A percentile compares a stretch with the other conserved stretches of the same genome.
These are phyloP conservation scores for Thelonectria discophora DNA, from an alignment of 2,329 filamentous ascomycete species.

Conservation along the genomic window DNA sequence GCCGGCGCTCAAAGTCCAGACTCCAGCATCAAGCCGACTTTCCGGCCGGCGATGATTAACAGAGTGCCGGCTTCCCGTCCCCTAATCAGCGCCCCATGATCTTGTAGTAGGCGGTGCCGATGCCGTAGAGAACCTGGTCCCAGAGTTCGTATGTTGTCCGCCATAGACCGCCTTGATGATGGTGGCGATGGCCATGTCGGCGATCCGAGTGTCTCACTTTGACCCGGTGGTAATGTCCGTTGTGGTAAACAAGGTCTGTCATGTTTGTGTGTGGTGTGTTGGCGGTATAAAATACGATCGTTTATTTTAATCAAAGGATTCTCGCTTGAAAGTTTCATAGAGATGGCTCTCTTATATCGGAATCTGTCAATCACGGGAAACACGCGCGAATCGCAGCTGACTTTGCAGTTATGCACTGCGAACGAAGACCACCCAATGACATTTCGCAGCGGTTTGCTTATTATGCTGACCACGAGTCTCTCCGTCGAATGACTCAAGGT, in stretches of 20 bases:
- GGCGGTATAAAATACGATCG: slow-evolving; percentile 6
- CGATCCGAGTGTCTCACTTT: slow-evolving; percentile 25
- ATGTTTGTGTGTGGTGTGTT: slow-evolving; percentile 25
- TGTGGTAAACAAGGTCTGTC: slow-evolving; percentile 44
- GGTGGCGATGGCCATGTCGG: slow-evolving; percentile 20
- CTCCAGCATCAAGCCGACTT: slow-evolving; percentile 5
- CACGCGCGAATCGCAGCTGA: slow-evolving; percentile 3
- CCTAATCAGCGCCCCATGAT: slow-evolving; percentile 37
- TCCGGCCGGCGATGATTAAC: neutral
- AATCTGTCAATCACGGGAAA: neutral
- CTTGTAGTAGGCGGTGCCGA: slow-evolving; percentile 52
- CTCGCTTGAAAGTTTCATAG: slow-evolving; percentile 5
- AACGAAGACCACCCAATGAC: neutral
- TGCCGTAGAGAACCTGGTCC: slow-evolving; percentile 51
- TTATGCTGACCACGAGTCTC: slow-evolving; percentile 7
- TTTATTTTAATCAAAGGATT: slow-evolving; percentile 10
- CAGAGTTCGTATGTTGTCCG: slow-evolving; percentile 49
- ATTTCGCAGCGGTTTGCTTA: neutral
- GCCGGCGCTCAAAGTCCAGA: slow-evolving; percentile 7
- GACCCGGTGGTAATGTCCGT: slow-evolving; percentile 43
- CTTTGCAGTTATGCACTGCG: neutral
- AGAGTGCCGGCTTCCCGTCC: slow-evolving; percentile 21
- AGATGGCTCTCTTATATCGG: slow-evolving; percentile 5
- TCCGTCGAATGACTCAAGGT: slow-evolving; percentile 27
- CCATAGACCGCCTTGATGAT: slow-evolving; percentile 38